Evolutionary conservation across 179 eudicot species (phyloP).

Genomic region (Beta corolliflora): DNA sequence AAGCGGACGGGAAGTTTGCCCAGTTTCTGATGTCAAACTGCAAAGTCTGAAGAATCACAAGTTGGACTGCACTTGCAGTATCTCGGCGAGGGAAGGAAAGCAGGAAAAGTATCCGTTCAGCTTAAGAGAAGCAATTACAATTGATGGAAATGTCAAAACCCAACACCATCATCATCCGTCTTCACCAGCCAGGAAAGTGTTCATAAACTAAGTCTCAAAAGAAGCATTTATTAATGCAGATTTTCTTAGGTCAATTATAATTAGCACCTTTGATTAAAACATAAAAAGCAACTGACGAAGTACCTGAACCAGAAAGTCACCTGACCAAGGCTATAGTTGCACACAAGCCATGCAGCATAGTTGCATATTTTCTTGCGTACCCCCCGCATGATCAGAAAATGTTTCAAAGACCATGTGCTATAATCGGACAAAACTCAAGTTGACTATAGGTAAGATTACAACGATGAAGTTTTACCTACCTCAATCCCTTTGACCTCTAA

Average conservation of each 20-base stretch:
- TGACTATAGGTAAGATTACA: conserved; percentile 33
- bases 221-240: conserved; percentile 27
- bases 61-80: conserved; percentile 7
- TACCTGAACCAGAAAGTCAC: conserved; percentile 25
- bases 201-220: conserved; percentile 25
- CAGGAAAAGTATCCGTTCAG: conserved; percentile 1
- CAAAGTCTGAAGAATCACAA: conserved; percentile 16
- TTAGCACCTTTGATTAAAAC: conserved; percentile 1
- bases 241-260: background rate
- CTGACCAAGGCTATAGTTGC: conserved; percentile 11
- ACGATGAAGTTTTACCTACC: conserved; percentile 73
- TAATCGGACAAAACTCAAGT: conserved; percentile 33
- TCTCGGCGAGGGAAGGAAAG: conserved; percentile 5
- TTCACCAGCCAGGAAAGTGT: conserved; percentile 6
- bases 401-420: conserved; percentile 23
- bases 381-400: conserved; percentile 24
- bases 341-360: conserved; percentile 22
- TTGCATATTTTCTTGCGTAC: conserved; percentile 4
- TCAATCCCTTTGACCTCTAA: conserved; percentile 63
- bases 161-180: conserved; percentile 4
- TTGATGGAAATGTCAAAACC: background rate
- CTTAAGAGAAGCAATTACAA: background rate
- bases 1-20: conserved; percentile 23
- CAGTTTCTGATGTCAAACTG: conserved; percentile 27
- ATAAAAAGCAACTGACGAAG: background rate